Conservation (phyloP, 441 rosid species). For the Eruca vesicaria region DNA sequence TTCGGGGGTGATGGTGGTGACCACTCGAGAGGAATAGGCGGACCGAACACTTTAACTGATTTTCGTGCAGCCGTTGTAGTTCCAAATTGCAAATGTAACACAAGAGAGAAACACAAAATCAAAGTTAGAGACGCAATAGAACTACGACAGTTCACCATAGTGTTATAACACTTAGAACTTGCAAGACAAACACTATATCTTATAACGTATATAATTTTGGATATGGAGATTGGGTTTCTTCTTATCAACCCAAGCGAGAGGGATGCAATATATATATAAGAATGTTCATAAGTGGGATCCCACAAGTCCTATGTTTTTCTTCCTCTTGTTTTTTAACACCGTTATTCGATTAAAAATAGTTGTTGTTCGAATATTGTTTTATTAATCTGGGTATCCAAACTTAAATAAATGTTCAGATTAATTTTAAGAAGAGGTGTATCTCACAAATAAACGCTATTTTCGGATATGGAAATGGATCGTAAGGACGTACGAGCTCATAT, state of each 20-base stretch:
- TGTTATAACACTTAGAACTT: neutral
- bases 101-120: conserved; percentile 20
- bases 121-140: conserved; percentile 7
- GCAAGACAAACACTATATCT: neutral
- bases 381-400: no score
- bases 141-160: conserved; percentile 35
- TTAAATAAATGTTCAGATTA: no score
- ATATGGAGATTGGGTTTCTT: neutral
- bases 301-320: conserved; percentile 11
- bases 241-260: neutral
- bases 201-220: neutral
- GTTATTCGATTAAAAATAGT: conserved; percentile 17
- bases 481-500: no score
- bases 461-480: no score
- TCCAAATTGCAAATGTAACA: conserved; percentile 28
- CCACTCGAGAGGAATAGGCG: neutral
- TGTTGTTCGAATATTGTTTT: conserved; percentile 27
- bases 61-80: conserved; percentile 30
- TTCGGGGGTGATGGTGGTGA: conserved; percentile 33
- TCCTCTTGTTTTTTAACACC: neutral
- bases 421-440: no score
- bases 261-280: conserved; percentile 35
- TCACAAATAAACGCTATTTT: no score
- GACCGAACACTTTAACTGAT: conserved; percentile 8
- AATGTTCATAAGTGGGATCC: conserved; percentile 24